phyloP scores from a whole-genome alignment of 306 rosid species.

The Luffa aegyptiaca region DNA sequence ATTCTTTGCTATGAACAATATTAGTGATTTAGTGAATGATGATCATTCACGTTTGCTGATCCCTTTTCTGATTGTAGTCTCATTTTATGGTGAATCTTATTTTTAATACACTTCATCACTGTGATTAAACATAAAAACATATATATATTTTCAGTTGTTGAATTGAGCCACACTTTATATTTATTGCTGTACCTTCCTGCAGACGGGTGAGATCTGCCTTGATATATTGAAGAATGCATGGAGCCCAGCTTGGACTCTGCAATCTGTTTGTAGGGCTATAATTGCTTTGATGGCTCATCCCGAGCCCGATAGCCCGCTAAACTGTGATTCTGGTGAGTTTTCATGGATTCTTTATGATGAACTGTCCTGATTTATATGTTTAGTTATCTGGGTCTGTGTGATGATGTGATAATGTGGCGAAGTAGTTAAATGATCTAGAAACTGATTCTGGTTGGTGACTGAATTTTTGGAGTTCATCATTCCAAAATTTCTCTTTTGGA shows the following conservation, averaged over 20 bases:
- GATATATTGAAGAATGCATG: slow-evolving; percentile 97
- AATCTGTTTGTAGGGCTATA: slow-evolving; percentile 96
- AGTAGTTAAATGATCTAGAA: neutral
- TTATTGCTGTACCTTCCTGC: slow-evolving; percentile 3
- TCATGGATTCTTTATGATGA: neutral
- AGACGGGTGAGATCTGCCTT: slow-evolving; percentile 98
- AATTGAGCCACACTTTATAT: neutral
- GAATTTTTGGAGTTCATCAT: neutral
- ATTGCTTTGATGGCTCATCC: slow-evolving; percentile 99
- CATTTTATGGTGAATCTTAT: neutral
- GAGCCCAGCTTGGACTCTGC: slow-evolving; percentile 99
- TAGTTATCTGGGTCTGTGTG: neutral
- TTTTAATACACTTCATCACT: neutral
- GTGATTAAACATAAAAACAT: neutral
- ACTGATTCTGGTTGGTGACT: neutral
- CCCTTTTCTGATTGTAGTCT: neutral
- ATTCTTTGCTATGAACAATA: neutral
- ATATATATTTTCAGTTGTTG: neutral
- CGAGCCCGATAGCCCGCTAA: slow-evolving; percentile 91
- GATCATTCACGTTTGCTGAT: neutral
- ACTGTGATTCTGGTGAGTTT: slow-evolving; percentile 79
- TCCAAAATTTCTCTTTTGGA: neutral
- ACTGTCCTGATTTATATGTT: neutral
- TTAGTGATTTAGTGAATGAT: neutral
- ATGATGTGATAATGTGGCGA: neutral